A percentile compares a stretch with the other conserved stretches of the same genome.
Evolutionary conservation across 2,329 filamentous ascomycete genomes (phyloP).

Genomic region (Neofusicoccum cordaticola): DNA sequence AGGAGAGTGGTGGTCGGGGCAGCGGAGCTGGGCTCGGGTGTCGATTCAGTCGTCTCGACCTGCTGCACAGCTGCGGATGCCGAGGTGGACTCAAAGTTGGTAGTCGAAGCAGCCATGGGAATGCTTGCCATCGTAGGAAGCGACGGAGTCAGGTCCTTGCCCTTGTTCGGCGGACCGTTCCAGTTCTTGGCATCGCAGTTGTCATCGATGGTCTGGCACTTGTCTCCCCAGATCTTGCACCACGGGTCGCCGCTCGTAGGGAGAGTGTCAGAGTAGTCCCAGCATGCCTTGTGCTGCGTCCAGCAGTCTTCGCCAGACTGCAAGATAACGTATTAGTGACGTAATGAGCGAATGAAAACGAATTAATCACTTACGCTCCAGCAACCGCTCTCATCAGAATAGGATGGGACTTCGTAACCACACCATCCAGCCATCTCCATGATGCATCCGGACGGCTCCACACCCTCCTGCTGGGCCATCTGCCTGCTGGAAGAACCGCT

Average conservation of each 20-base stretch:
- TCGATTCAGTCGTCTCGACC: not conserved
- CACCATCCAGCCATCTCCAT: constrained; percentile 73
- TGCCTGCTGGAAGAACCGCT: constrained; percentile 18
- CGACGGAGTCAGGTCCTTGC: constrained; percentile 37
- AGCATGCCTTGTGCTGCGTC: constrained; percentile 39
- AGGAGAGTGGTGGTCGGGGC: not conserved
- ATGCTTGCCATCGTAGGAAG: constrained; percentile 21
- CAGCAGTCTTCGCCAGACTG: constrained; percentile 27
- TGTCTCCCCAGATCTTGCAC: constrained; percentile 62
- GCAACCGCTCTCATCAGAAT: constrained; percentile 57
- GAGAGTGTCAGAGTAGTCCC: constrained; percentile 55
- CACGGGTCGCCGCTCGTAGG: constrained; percentile 54
- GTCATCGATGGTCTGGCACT: constrained; percentile 52
- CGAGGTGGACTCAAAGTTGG: constrained; percentile 3
- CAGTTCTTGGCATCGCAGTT: constrained; percentile 42
- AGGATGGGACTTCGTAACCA: constrained; percentile 58
- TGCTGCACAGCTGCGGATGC: not conserved
- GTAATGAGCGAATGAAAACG: not conserved
- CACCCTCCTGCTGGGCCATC: constrained; percentile 45
- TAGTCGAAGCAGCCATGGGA: constrained; percentile 14
- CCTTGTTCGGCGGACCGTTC: constrained; percentile 44
- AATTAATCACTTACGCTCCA: constrained; percentile 46
- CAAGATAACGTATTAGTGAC: not conserved
- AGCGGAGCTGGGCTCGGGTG: not conserved
- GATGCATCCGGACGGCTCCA: constrained; percentile 56